Percentiles rank a stretch among this genome's conserved stretches.
phyloP scores from a whole-genome alignment of 148 eudicot genomes.

The Diospyros kaki region DNA sequence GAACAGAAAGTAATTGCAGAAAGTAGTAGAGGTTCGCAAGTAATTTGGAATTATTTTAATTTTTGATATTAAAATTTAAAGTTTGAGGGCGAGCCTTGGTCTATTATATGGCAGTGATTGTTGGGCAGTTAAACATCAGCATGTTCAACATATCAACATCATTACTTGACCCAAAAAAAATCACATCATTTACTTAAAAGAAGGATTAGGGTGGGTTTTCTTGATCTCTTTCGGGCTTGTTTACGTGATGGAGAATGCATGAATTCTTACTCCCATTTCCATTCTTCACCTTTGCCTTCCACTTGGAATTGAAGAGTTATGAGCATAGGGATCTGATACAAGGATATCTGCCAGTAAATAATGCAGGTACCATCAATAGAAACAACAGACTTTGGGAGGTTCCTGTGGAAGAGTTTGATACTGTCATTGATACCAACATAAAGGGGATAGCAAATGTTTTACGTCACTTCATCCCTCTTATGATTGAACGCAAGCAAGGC shows the following conservation, averaged over 20 bases:
- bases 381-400: conserved; percentile 93
- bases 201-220: not conserved
- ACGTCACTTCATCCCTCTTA: conserved; percentile 89
- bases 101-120: too few species aligned
- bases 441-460: conserved; percentile 81
- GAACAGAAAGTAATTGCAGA: too few species aligned
- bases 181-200: too few species aligned
- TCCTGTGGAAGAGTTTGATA: conserved; percentile 86
- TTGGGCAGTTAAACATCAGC: too few species aligned
- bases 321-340: conserved; percentile 12
- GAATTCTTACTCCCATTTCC: not conserved
- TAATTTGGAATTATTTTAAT: too few species aligned
- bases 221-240: not conserved
- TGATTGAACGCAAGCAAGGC: conserved; percentile 84
- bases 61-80: too few species aligned
- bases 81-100: too few species aligned
- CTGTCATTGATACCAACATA: conserved; percentile 81
- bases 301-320: not conserved
- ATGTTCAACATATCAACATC: too few species aligned
- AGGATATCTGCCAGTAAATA: conserved; percentile 55
- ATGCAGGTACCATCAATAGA: conserved; percentile 92
- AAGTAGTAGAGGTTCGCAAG: too few species aligned
- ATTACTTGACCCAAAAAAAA: too few species aligned
- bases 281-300: not conserved
- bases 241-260: not conserved